phyloP scores from a whole-genome alignment of 176 grass and related monocot genomes.

The Aegilops speltoides region DNA sequence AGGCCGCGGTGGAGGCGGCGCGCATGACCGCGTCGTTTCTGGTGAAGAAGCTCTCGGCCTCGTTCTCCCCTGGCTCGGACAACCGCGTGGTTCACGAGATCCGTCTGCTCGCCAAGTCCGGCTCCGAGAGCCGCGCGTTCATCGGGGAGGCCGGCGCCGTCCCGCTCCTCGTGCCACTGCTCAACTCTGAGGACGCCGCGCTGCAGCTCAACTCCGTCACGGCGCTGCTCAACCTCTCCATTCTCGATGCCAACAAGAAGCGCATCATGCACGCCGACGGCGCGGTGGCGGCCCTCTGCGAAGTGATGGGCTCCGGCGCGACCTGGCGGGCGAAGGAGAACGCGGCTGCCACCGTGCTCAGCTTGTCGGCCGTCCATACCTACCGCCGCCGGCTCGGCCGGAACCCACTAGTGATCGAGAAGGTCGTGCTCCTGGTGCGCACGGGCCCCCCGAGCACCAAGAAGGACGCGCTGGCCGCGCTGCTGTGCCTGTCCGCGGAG shows the following conservation, averaged over 20 bases:
- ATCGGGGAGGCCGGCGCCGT: conserved; percentile 79
- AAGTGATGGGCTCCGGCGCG: conserved; percentile 55
- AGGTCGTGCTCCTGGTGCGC: conserved; percentile 49
- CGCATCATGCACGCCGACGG: conserved; percentile 89
- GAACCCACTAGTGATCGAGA: conserved; percentile 45
- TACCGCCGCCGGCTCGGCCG: conserved; percentile 82
- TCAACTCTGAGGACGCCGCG: conserved; percentile 53
- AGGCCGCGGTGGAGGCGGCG: conserved; percentile 86
- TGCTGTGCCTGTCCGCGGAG: conserved; percentile 71
- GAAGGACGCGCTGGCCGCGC: conserved; percentile 75
- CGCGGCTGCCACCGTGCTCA: conserved; percentile 71
- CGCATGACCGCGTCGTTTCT: conserved; percentile 92
- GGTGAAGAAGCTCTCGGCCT: conserved; percentile 67
- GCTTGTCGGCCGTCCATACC: conserved; percentile 59
- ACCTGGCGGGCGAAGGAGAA: conserved; percentile 91
- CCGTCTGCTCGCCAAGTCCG: conserved; percentile 72
- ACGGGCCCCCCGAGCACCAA: conserved; percentile 62
- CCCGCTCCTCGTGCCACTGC: conserved; percentile 66
- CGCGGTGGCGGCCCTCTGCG: conserved; percentile 51
- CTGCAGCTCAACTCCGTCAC: conserved; percentile 85
- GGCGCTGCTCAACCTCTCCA: conserved; percentile 90
- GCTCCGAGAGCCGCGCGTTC: conserved; percentile 69
- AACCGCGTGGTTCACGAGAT: conserved; percentile 88
- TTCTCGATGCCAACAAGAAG: conserved; percentile 85
- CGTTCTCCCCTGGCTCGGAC: conserved; percentile 44